Conservation (phyloP, 1,284 basidiomycete genomes). For the Megacollybia platyphylla region DNA sequence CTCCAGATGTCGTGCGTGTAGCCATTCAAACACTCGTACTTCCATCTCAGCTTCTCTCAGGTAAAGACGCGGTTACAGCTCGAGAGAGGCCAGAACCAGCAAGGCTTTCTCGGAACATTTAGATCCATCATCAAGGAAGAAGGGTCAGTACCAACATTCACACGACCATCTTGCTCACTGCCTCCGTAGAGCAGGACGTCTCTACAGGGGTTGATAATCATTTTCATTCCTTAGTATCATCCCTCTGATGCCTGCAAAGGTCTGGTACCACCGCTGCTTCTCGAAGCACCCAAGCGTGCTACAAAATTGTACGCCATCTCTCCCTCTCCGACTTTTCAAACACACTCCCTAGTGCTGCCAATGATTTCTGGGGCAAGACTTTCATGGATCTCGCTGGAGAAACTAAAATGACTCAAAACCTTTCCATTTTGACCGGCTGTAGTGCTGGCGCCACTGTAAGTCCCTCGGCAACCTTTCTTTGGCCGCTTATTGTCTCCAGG, state of each 20-base stretch:
- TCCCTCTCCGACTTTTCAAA: constrained; percentile 3
- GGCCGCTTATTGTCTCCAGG: constrained; percentile 20
- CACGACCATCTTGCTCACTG: constrained; percentile 10
- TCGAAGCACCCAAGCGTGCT: constrained; percentile 97
- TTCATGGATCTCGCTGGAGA: constrained; percentile 52
- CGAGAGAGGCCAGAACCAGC: constrained; percentile 65
- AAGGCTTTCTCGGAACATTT: constrained; percentile 78
- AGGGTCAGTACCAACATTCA: constrained; percentile 44
- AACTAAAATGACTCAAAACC: constrained; percentile 75
- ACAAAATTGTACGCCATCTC: constrained; percentile 74
- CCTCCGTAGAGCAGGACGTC: constrained; percentile 49
- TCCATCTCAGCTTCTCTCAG: constrained; percentile 21
- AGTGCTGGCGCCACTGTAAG: constrained; percentile 79
- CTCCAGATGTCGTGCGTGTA: constrained; percentile 40
- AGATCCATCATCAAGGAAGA: constrained; percentile 69
- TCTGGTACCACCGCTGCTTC: constrained; percentile 83
- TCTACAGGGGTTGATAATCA: constrained; percentile 66
- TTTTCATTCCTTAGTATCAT: constrained; percentile 2
- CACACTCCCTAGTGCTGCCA: constrained; percentile 45
- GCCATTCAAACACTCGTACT: constrained; percentile 5
- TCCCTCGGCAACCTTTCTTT: not conserved
- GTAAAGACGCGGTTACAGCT: constrained; percentile 99
- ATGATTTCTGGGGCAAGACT: constrained; percentile 91
- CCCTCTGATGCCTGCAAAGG: constrained; percentile 26
- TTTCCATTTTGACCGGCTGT: constrained; percentile 87